phyloP scores from a whole-genome alignment of 768 basidiomycete species.

The Postia placenta region DNA sequence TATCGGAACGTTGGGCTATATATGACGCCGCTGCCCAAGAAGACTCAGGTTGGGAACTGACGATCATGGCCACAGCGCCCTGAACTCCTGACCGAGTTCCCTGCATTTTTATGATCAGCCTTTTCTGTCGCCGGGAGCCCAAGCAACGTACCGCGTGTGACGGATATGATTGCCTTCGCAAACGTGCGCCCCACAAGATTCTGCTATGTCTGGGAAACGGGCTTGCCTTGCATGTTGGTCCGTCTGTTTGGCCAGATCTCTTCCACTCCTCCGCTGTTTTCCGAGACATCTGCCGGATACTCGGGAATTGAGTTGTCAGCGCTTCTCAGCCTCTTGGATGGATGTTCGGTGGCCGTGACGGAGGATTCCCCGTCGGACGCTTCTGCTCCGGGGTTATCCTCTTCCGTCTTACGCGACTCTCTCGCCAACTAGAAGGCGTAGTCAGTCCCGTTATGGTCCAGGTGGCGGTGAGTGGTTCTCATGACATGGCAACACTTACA shows the following conservation, averaged over 20 bases:
- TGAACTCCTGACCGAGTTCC: neutral
- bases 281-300: neutral
- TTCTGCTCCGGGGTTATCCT: no score
- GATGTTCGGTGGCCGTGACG: neutral
- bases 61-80: no score
- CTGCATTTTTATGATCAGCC: neutral
- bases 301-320: neutral
- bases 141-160: neutral
- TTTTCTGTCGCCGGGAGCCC: neutral
- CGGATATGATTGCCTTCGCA: neutral
- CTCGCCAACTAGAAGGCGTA: neutral
- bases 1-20: no score
- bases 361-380: neutral
- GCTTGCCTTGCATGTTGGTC: neutral
- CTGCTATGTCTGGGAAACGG: neutral
- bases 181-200: neutral
- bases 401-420: neutral
- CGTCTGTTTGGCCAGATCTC: neutral
- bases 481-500: conserved; percentile 8
- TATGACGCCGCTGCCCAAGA: no score
- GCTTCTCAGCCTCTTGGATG: neutral
- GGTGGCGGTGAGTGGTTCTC: neutral
- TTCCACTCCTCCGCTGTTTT: neutral
- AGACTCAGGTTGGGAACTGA: no score
- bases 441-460: neutral